These are phyloP conservation scores for Vaccinium myrtillus DNA, from an alignment of 148 eudicot species.

Conservation along the genomic window DNA sequence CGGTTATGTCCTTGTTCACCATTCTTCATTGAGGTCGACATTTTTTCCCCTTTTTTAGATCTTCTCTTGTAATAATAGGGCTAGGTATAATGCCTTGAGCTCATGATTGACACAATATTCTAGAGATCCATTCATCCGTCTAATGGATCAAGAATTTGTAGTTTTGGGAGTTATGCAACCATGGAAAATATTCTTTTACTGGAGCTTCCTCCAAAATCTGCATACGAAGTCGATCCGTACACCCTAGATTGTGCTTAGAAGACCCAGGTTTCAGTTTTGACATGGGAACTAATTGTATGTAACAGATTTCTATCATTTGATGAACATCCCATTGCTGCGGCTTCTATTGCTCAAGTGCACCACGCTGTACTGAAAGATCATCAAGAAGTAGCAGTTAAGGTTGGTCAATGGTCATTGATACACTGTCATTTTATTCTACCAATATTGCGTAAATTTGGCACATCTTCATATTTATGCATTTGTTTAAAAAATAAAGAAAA, in stretches of 20 bases:
- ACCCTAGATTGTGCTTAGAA: background rate
- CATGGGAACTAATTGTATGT: slow-evolving; percentile 19
- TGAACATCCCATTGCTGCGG: slow-evolving; percentile 91
- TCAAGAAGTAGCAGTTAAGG: slow-evolving; percentile 94
- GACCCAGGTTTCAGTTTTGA: slow-evolving; percentile 12
- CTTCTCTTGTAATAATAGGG: background rate
- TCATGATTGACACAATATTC: background rate
- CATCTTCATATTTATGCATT: background rate
- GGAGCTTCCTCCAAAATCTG: background rate
- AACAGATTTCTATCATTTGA: slow-evolving; percentile 74
- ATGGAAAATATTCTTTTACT: slow-evolving; percentile 1
- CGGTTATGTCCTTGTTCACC: background rate
- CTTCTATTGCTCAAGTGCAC: slow-evolving; percentile 98
- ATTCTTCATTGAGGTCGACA: background rate
- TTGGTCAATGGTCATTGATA: slow-evolving; percentile 31
- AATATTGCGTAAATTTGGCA: background rate
- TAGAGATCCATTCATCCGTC: background rate
- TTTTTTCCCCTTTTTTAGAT: background rate
- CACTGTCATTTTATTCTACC: background rate
- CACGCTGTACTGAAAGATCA: slow-evolving; percentile 61
- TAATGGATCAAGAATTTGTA: background rate
- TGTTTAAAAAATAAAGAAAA: background rate
- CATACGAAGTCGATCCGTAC: background rate
- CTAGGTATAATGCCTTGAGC: slow-evolving; percentile 5
- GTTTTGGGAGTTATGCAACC: background rate